These are phyloP conservation scores for Daldinia bambusicola DNA, from an alignment of 495 filamentous ascomycete species.

Conservation along the genomic window DNA sequence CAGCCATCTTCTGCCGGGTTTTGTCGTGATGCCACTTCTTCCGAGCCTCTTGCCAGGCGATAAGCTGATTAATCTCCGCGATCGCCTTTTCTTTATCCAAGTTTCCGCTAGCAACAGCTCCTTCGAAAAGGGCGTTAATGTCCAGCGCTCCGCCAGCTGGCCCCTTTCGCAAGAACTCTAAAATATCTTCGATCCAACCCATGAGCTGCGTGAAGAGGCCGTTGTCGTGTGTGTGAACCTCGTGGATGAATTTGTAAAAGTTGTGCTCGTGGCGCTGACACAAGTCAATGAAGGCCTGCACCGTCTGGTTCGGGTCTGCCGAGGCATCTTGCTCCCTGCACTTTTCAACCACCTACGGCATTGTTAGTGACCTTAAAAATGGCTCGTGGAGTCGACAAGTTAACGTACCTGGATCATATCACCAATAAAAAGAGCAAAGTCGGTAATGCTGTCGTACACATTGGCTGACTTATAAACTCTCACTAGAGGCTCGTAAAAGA, in stretches of 20 bases:
- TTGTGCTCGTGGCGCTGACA: constrained; percentile 94
- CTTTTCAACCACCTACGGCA: constrained; percentile 74
- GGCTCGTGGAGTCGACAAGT: background rate
- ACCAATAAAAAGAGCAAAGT: constrained; percentile 92
- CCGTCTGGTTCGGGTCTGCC: constrained; percentile 96
- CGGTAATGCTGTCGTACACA: constrained; percentile 95
- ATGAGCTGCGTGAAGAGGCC: constrained; percentile 95
- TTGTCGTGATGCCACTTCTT: constrained; percentile 99
- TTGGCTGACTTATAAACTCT: constrained; percentile 99
- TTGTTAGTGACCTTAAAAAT: constrained; percentile 28
- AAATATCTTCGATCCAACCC: constrained; percentile 97
- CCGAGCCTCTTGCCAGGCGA: constrained; percentile 91
- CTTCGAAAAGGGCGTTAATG: constrained; percentile 91
- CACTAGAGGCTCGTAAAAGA: constrained; percentile 97
- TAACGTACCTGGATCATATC: constrained; percentile 76
- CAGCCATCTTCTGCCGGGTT: constrained; percentile 98
- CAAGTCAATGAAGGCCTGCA: constrained; percentile 98
- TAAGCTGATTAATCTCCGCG: constrained; percentile 83
- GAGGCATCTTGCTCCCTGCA: constrained; percentile 91
- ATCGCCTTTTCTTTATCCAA: constrained; percentile 78
- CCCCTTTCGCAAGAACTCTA: constrained; percentile 89
- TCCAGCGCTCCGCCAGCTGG: constrained; percentile 82
- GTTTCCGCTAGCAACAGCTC: constrained; percentile 71
- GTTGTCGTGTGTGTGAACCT: constrained; percentile 98
- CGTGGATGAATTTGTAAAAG: constrained; percentile 99